Conservation (phyloP, 164 flowering plant species). For the Platanus orientalis region DNA sequence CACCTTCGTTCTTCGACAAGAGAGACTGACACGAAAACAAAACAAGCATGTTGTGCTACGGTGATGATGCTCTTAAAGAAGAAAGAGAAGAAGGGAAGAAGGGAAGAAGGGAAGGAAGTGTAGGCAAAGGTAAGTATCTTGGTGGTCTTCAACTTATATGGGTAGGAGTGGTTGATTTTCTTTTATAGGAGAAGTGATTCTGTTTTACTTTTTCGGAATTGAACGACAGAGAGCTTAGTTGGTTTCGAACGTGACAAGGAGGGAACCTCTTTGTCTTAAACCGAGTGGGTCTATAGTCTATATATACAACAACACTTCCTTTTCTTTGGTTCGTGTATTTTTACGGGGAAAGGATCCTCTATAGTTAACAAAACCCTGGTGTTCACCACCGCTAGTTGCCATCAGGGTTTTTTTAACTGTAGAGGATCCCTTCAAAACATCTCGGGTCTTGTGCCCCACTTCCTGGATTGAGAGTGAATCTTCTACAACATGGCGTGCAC, state of each 20-base stretch:
- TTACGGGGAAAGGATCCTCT: slow-evolving; percentile 29
- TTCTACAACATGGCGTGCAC: no score
- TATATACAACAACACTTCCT: no score
- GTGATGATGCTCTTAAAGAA: slow-evolving; percentile 1
- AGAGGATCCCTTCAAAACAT: not conserved
- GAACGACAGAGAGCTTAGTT: slow-evolving; percentile 26
- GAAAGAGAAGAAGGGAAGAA: not conserved
- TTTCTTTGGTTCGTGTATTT: slow-evolving; percentile 44
- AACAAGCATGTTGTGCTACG: slow-evolving; percentile 1
- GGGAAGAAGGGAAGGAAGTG: slow-evolving; percentile 9
- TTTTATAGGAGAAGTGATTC: slow-evolving; percentile 52
- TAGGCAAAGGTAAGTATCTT: slow-evolving; percentile 27
- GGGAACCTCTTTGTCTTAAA: slow-evolving; percentile 40
- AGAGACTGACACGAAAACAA: not conserved
- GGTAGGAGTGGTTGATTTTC: slow-evolving; percentile 27
- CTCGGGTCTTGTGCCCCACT: slow-evolving; percentile 12
- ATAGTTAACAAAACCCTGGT: not conserved
- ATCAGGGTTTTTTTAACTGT: not conserved
- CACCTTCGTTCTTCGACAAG: not conserved
- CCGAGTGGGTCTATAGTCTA: slow-evolving; percentile 22
- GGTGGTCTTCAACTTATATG: slow-evolving; percentile 5
- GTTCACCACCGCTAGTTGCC: not conserved
- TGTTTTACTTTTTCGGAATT: slow-evolving; percentile 43
- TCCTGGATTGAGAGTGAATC: no score
- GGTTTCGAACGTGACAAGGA: slow-evolving; percentile 47